Evolutionary conservation across 1,284 basidiomycete species (phyloP), one percentile per base, ranked within the genome.

Genomic region (Rhodotorula sp.): DNA sequence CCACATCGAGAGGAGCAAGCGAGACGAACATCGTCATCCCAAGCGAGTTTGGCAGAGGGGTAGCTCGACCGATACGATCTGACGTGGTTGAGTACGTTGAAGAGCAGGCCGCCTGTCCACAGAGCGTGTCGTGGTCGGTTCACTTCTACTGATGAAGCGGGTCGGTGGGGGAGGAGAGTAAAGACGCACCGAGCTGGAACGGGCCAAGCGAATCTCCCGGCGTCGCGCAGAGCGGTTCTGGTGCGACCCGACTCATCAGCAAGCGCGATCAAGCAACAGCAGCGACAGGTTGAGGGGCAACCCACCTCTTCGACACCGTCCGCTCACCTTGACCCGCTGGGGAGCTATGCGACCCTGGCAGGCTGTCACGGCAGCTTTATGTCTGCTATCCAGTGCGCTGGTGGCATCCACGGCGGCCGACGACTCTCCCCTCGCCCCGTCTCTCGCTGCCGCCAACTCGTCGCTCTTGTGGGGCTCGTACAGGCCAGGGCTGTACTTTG

Each of bases 401-500:
- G 15, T 13, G 15, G 16, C 40, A 13, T 44, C 40, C 40, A 2
- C 40, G 15, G 16, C 10, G 40, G 40, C 16, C 40, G 40, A 44
- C 10, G 40, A 13, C 40, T 44, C 40, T 44, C 7, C 40, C 40
- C 40, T 44, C 40, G 40, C 40, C 40, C 40, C 40, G 11, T 44
- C 40, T 18, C 13, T 44, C 40, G 40, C 56, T 51, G 53, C 65
- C 2, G 68, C 66, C 34, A 53, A 64, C 37, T 54, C 77, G 28
- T 87, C 88, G 13, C 80, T 92, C n/a, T 80, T 92, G 75, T 96
- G 94, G 94, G 92, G 92, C 5, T 84, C 90, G 0, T 96, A 94
- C 79, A 84, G 94, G 51, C 92, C 94, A 1, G 91, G 92, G 77
- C 84, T 96, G 40, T 97, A 96, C 82, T 95, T 97, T 81, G 94